Conservation (phyloP, 371 early-diverging fungal species). For the Mortierella sp. region DNA sequence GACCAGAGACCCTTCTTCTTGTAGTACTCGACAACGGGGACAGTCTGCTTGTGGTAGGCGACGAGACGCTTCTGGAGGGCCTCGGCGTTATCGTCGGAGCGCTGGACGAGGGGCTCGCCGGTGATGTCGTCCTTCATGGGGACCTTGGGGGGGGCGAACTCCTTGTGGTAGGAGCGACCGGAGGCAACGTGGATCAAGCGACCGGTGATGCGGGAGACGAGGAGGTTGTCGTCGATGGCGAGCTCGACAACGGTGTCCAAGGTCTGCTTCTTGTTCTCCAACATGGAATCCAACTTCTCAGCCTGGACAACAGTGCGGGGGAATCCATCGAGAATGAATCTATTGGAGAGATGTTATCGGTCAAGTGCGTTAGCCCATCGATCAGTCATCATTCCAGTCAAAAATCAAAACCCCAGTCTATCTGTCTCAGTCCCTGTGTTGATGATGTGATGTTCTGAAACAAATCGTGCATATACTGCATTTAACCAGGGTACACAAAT, state of each 20-base stretch:
- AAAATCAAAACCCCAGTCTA: neutral
- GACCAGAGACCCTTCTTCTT: constrained; percentile 93
- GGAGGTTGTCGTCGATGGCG: constrained; percentile 92
- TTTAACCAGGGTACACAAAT: neutral
- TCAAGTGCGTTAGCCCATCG: no score
- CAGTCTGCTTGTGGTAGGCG: constrained; percentile 96
- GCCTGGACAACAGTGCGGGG: constrained; percentile 99
- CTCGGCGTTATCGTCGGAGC: constrained; percentile 98
- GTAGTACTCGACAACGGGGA: constrained; percentile 98
- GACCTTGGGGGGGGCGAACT: constrained; percentile 97
- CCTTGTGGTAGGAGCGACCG: constrained; percentile 97
- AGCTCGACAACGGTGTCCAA: constrained; percentile 95
- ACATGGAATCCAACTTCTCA: constrained; percentile 97
- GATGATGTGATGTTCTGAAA: constrained; percentile 16
- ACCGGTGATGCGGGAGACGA: constrained; percentile 97
- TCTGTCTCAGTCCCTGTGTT: neutral
- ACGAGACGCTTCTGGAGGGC: constrained; percentile 95
- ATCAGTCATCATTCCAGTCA: neutral
- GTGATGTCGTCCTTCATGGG: constrained; percentile 95
- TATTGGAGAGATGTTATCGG: constrained; percentile 23
- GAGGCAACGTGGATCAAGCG: constrained; percentile 95
- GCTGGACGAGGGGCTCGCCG: constrained; percentile 96
- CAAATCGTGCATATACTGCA: constrained; percentile 2
- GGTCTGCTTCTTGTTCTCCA: constrained; percentile 82
- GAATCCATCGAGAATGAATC: constrained; percentile 99